Conservation (phyloP, 768 basidiomycete species). For the Termitomyces bulborhizus region DNA sequence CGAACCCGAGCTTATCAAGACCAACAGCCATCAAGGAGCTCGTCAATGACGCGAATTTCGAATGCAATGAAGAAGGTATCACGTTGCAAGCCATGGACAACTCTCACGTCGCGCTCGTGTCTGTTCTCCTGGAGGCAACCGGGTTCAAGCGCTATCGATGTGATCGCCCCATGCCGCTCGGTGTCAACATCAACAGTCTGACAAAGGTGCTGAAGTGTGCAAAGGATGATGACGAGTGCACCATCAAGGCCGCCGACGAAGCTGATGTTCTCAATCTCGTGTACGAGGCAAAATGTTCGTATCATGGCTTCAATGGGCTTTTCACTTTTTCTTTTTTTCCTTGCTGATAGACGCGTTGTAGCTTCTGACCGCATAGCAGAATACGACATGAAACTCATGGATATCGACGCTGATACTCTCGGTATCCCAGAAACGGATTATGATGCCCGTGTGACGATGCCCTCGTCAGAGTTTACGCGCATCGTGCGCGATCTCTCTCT, state of each 20-base stretch:
- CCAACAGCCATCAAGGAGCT: constrained; percentile 92
- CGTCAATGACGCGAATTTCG: constrained; percentile 96
- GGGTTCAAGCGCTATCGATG: constrained; percentile 90
- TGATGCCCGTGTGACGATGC: constrained; percentile 87
- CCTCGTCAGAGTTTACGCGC: constrained; percentile 79
- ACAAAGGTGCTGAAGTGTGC: constrained; percentile 97
- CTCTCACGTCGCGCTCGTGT: constrained; percentile 96
- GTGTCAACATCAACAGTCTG: constrained; percentile 79
- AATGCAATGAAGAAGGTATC: constrained; percentile 94
- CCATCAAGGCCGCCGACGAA: constrained; percentile 86
- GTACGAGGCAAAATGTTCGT: constrained; percentile 81
- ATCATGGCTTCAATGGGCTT: background rate
- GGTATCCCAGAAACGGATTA: constrained; percentile 97
- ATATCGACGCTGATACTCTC: constrained; percentile 93
- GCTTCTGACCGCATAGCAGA: constrained; percentile 92
- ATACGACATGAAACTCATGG: constrained; percentile 99
- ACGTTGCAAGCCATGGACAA: constrained; percentile 99
- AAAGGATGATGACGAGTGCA: constrained; percentile 91
- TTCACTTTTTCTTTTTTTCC: background rate
- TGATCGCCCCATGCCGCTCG: constrained; percentile 90
- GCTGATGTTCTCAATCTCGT: constrained; percentile 83
- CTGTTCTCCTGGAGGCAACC: constrained; percentile 70
- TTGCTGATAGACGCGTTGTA: constrained; percentile 23
- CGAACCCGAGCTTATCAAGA: constrained; percentile 3
- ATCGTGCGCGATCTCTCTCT: constrained; percentile 89